phyloP scores from a whole-genome alignment of 1,284 basidiomycete genomes.

The Ustilago hordei region DNA sequence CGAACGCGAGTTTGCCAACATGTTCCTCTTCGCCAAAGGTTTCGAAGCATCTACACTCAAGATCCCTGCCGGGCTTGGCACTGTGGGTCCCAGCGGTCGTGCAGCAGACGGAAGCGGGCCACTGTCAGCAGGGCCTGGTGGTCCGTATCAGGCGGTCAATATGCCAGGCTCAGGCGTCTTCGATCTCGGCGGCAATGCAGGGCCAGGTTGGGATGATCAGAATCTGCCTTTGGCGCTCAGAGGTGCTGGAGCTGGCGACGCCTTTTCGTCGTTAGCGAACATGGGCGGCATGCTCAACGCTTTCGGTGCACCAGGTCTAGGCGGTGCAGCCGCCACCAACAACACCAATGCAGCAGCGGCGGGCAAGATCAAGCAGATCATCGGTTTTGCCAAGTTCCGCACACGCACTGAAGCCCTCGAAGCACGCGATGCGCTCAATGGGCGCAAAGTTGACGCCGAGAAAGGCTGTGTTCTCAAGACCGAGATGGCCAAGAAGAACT shows the following conservation, averaged over 20 bases:
- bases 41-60: slow-evolving; percentile 98
- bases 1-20: slow-evolving; percentile 98
- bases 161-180: slow-evolving; percentile 53
- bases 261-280: slow-evolving; percentile 43
- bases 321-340: slow-evolving; percentile 26
- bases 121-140: slow-evolving; percentile 38
- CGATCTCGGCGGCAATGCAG: slow-evolving; percentile 34
- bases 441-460: slow-evolving; percentile 90
- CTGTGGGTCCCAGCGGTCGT: slow-evolving; percentile 34
- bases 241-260: slow-evolving; percentile 48
- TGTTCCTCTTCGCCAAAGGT: slow-evolving; percentile 95
- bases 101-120: slow-evolving; percentile 34
- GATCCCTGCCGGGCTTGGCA: slow-evolving; percentile 87
- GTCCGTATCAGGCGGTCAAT: slow-evolving; percentile 61
- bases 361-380: slow-evolving; percentile 80
- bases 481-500: slow-evolving; percentile 99
- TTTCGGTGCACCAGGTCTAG: slow-evolving; percentile 28
- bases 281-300: slow-evolving; percentile 40
- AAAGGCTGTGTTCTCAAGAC: slow-evolving; percentile 94
- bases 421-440: slow-evolving; percentile 89
- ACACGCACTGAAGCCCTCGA: slow-evolving; percentile 86
- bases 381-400: slow-evolving; percentile 96
- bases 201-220: slow-evolving; percentile 48
- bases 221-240: slow-evolving; percentile 51
- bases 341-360: slow-evolving; percentile 35